Percentiles rank a stretch among this genome's conserved stretches.
Evolutionary conservation across 2,329 filamentous ascomycete genomes (phyloP).

Genomic region (Aspergillus viridinutans): DNA sequence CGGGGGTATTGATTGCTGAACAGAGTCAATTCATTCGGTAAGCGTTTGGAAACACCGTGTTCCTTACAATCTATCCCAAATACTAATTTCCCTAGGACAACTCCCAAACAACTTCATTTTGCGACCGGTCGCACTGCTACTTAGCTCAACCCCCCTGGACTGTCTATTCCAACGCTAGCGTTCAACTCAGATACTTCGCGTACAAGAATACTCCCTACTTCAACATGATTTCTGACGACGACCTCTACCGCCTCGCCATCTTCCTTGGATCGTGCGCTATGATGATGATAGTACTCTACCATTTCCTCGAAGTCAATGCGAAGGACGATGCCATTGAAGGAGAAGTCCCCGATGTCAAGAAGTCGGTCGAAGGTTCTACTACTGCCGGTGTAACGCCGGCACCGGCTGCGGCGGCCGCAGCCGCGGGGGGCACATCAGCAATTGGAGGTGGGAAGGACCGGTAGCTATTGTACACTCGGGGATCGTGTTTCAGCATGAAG

Average conservation of each 20-base stretch:
- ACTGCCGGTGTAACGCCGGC: slow-evolving; percentile 2
- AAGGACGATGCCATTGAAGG: slow-evolving; percentile 44
- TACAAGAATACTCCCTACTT: background rate
- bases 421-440: slow-evolving; percentile 13
- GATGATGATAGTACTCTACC: slow-evolving; percentile 90
- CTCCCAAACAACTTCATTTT: slow-evolving; percentile 1
- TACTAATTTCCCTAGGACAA: background rate
- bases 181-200: background rate
- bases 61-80: background rate
- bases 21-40: background rate
- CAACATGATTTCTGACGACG: slow-evolving; percentile 90
- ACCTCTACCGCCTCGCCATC: slow-evolving; percentile 86
- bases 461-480: slow-evolving; percentile 2
- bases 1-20: background rate
- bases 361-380: slow-evolving; percentile 5
- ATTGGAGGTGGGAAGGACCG: slow-evolving; percentile 12
- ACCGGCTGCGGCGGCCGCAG: slow-evolving; percentile 8
- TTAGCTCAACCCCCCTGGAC: background rate
- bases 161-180: background rate
- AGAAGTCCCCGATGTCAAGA: slow-evolving; percentile 9
- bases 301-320: slow-evolving; percentile 95
- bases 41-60: background rate
- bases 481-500: background rate
- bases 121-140: background rate
- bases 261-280: slow-evolving; percentile 87